phyloP scores from a whole-genome alignment of 2,329 filamentous ascomycete genomes.

The Dothidotthia symphoricarpi region DNA sequence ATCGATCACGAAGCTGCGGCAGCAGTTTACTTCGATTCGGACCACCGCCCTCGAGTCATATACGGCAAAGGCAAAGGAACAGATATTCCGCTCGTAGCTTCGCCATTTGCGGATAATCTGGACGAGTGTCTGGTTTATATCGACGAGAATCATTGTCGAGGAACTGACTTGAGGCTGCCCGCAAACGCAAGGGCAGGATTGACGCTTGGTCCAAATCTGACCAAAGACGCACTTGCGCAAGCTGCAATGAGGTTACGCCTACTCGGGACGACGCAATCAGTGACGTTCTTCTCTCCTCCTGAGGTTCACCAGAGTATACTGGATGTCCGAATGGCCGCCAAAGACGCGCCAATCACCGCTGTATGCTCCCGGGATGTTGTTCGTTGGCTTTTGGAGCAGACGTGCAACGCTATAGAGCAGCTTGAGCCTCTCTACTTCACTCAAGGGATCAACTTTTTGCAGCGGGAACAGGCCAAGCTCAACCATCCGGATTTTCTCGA shows the following conservation, averaged over 20 bases:
- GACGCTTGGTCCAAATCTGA: constrained; percentile 57
- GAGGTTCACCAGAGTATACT: constrained; percentile 63
- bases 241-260: constrained; percentile 66
- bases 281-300: constrained; percentile 56
- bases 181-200: constrained; percentile 50
- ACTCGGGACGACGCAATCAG: constrained; percentile 55
- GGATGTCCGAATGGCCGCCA: constrained; percentile 20
- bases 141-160: constrained; percentile 61
- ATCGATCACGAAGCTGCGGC: constrained; percentile 48
- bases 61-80: constrained; percentile 37
- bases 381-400: constrained; percentile 63
- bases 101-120: constrained; percentile 56
- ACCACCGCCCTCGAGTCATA: constrained; percentile 49
- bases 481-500: constrained; percentile 46
- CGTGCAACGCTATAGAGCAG: constrained; percentile 60
- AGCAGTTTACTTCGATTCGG: constrained; percentile 55
- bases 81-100: constrained; percentile 51
- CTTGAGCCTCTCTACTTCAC: constrained; percentile 58
- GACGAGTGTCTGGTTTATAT: constrained; percentile 57
- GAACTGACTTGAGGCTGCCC: constrained; percentile 60
- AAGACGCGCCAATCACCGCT: not conserved
- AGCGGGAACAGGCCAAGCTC: constrained; percentile 52
- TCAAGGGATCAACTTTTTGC: constrained; percentile 62
- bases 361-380: constrained; percentile 55
- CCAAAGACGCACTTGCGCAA: constrained; percentile 63